Conservation (phyloP, 148 eudicot species). For the Cornus kousa region DNA sequence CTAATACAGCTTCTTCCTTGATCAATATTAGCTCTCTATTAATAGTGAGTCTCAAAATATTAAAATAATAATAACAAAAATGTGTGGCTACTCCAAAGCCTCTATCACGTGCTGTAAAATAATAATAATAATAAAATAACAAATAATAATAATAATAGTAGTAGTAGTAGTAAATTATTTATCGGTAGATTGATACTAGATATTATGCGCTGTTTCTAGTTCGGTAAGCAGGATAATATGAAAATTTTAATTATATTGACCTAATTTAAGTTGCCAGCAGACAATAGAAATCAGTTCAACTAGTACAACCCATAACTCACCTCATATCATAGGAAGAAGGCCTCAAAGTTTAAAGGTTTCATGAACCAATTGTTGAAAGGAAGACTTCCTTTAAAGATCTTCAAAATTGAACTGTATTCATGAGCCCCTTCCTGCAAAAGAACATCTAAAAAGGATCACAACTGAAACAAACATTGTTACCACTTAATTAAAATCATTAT, state of each 20-base stretch:
- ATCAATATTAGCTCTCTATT: no score
- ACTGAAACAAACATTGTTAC: not conserved
- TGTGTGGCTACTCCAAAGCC: no score
- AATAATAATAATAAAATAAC: no score
- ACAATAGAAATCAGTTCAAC: not conserved
- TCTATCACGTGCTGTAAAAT: no score
- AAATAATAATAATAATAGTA: no score
- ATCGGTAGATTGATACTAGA: not conserved
- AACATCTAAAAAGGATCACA: not conserved
- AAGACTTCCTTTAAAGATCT: constrained; percentile 59
- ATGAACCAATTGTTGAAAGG: constrained; percentile 64
- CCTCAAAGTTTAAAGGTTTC: constrained; percentile 69
- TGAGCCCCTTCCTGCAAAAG: constrained; percentile 53
- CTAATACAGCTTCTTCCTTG: no score
- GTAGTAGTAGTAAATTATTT: no score
- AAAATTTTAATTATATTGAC: no score
- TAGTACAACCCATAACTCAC: constrained; percentile 16
- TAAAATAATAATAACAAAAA: no score
- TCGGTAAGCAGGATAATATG: not conserved
- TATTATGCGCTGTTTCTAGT: not conserved
- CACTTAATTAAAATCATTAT: not conserved
- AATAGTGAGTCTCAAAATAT: no score
- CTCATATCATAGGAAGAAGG: constrained; percentile 30
- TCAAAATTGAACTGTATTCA: constrained; percentile 56
- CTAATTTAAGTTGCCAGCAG: not conserved